phyloP scores from a whole-genome alignment of 371 early-diverging fungal species.

The Mycotypha africana region DNA sequence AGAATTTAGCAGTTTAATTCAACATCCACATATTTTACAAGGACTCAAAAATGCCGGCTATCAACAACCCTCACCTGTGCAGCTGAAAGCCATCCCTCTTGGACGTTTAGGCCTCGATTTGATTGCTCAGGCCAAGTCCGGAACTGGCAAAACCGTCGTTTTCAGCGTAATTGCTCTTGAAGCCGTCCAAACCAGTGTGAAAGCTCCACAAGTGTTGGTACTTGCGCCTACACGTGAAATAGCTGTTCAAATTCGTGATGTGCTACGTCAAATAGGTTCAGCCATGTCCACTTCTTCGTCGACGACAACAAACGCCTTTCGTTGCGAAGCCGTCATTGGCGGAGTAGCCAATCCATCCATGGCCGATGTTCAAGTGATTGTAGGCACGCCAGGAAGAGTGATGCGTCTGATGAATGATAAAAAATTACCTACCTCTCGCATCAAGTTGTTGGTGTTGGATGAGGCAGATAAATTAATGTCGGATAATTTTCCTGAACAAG shows the following conservation, averaged over 20 bases:
- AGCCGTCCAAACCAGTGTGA: slow-evolving; percentile 42
- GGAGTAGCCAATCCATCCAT: slow-evolving; percentile 79
- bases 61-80: slow-evolving; percentile 78
- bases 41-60: slow-evolving; percentile 55
- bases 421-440: slow-evolving; percentile 50
- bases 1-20: slow-evolving; percentile 49
- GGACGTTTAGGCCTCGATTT: slow-evolving; percentile 79
- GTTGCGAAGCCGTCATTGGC: slow-evolving; percentile 84
- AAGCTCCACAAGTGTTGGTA: slow-evolving; percentile 56
- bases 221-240: slow-evolving; percentile 92
- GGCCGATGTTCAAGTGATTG: slow-evolving; percentile 74
- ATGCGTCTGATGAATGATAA: slow-evolving; percentile 71
- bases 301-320: slow-evolving; percentile 24
- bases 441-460: slow-evolving; percentile 87
- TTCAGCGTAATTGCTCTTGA: slow-evolving; percentile 91
- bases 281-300: slow-evolving; percentile 53
- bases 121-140: slow-evolving; percentile 93
- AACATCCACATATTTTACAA: slow-evolving; percentile 40
- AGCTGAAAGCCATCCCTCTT: slow-evolving; percentile 81
- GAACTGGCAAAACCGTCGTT: slow-evolving; percentile 96
- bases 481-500: slow-evolving; percentile 35
- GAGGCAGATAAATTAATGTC: slow-evolving; percentile 94
- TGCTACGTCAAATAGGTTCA: slow-evolving; percentile 46
- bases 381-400: slow-evolving; percentile 92
- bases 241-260: slow-evolving; percentile 84